Evolutionary conservation across 140 eudicot species (phyloP), one percentile per base, ranked within the genome.

Genomic region (Cichorium intybus): DNA sequence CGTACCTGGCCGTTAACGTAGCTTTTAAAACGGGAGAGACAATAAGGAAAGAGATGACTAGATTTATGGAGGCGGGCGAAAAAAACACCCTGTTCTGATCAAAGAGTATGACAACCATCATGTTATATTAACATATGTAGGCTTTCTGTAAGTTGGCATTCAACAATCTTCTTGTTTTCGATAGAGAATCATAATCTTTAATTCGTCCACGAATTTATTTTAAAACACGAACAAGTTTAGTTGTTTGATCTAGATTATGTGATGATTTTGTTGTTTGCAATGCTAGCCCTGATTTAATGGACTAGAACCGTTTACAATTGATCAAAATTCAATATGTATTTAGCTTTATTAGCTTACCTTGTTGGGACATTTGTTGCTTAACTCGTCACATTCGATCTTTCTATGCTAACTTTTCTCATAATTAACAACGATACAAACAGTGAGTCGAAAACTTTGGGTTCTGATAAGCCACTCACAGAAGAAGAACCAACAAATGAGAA

Each of bases 401-500:
- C 50, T 22, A 18, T 60, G 21, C 34, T 3, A 35, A 37, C 21
- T 21, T 7, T 59, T 52, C 10, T 60, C 28, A 60, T 59, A 34
- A 37, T 60, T 39, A 24, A 11, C 65, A 9, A 18, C 34, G 10
- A 49, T 49, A 26, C 21, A 23, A 49, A 49, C 11, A 18, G 27
- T 6, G 56, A 20, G 7, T 37, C n/a, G 80, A 89, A 83, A 70
- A 62, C 51, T 27, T 26, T 75, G 70, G 82, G 24, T 60, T 76
- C 54, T 52, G 95, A 84, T 59, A 86, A 78, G 68, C 85, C 81
- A 6, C 50, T 72, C 12, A 72, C 55, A 0, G 94, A 87, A 78
- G 97, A 89, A 47, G 88, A 75, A 51, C 68, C 74, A 52, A 70
- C 77, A 17, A 95, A 86, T 37, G 90, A 57, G 70, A 83, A 76